Evolutionary conservation across 2,329 filamentous ascomycete genomes (phyloP).

Genomic region (Emergomyces pasteurianus): DNA sequence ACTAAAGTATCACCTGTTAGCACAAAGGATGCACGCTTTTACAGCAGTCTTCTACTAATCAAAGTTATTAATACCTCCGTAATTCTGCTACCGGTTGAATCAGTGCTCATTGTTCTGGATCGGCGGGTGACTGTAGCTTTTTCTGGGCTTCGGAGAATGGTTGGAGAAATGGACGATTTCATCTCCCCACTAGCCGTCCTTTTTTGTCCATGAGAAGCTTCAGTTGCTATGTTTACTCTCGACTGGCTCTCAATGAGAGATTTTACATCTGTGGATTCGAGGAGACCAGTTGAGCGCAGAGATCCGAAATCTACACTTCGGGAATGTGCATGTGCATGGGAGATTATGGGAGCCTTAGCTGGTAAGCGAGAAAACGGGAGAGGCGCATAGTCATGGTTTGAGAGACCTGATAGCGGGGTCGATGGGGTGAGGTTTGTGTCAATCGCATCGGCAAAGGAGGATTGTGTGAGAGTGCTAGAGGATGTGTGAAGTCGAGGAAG

Average conservation of each 20-base stretch:
- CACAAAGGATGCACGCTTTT: conserved; percentile 3
- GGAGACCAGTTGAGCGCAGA: conserved; percentile 3
- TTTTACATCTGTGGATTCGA: conserved; percentile 10
- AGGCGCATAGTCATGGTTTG: background rate
- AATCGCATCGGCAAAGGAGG: conserved; percentile 8
- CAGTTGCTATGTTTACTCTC: conserved; percentile 2
- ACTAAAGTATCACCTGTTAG: conserved; percentile 33
- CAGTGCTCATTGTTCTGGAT: conserved; percentile 59
- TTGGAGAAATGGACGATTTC: conserved; percentile 38
- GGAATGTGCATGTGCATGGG: background rate
- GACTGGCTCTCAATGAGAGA: conserved; percentile 9
- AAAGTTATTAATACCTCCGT: conserved; percentile 59
- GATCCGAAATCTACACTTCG: background rate
- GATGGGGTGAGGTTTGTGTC: conserved; percentile 8
- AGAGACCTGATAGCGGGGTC: conserved; percentile 8
- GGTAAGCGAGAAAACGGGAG: background rate
- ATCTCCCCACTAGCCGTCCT: conserved; percentile 64
- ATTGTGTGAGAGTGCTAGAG: conserved; percentile 11
- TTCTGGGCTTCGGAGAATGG: conserved; percentile 18
- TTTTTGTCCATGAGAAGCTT: conserved; percentile 44
- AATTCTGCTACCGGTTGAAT: conserved; percentile 57
- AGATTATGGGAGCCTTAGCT: background rate
- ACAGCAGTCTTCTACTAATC: background rate
- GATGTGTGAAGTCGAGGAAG: conserved; percentile 5
- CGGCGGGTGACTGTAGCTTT: conserved; percentile 37